Conservation (phyloP, 768 basidiomycete genomes). For the Trametes cingulata region DNA sequence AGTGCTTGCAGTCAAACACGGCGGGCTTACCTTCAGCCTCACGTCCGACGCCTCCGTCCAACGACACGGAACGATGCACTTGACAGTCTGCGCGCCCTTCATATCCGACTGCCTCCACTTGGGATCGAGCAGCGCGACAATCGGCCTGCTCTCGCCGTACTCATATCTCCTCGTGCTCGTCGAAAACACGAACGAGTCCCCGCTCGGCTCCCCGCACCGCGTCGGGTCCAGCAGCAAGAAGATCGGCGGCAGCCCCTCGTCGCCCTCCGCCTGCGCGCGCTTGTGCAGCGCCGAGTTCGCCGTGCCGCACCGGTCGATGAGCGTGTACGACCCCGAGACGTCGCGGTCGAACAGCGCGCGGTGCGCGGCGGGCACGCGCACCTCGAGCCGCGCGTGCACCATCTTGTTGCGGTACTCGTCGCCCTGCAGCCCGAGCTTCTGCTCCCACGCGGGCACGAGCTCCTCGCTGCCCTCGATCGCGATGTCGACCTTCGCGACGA, state of each 20-base stretch:
- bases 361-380: constrained; percentile 56
- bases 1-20: background rate
- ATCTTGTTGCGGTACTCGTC: constrained; percentile 65
- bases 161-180: constrained; percentile 75
- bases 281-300: constrained; percentile 84
- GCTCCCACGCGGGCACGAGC: constrained; percentile 82
- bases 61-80: constrained; percentile 58
- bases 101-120: constrained; percentile 75
- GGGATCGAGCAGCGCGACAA: constrained; percentile 70
- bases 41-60: constrained; percentile 61
- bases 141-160: constrained; percentile 77
- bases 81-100: constrained; percentile 49
- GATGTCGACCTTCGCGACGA: constrained; percentile 52
- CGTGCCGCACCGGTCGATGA: constrained; percentile 86
- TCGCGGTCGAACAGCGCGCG: constrained; percentile 65
- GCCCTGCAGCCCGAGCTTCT: constrained; percentile 69
- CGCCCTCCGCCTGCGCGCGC: constrained; percentile 45
- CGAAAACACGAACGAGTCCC: constrained; percentile 87
- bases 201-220: constrained; percentile 67
- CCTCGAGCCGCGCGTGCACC: constrained; percentile 65
- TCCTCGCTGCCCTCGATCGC: constrained; percentile 61
- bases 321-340: constrained; percentile 76
- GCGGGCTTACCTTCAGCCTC: constrained; percentile 50
- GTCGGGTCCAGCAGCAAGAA: constrained; percentile 88
- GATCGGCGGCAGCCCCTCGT: constrained; percentile 57